Conservation (phyloP, 2,329 filamentous ascomycete species). For the Periglandula ipomoeae region DNA sequence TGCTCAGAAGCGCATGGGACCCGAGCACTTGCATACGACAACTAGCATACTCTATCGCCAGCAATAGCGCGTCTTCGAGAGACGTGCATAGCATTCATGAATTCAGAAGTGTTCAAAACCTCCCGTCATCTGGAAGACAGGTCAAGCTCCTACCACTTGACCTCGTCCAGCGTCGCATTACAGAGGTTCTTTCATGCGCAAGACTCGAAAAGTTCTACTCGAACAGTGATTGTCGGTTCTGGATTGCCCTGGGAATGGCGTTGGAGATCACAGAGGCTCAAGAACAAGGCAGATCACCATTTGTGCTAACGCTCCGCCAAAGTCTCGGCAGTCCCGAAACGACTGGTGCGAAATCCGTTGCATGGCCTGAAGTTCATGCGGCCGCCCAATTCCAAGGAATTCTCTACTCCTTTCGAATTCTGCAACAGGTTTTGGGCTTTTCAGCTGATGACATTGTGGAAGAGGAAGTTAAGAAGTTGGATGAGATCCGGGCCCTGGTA, state of each 20-base stretch:
- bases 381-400: conserved; percentile 50
- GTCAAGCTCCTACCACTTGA: conserved; percentile 11
- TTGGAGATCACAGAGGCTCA: conserved; percentile 21
- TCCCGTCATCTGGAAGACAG: conserved; percentile 19
- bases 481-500: conserved; percentile 14
- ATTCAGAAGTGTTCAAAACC: conserved; percentile 26
- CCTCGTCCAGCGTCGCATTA: conserved; percentile 4
- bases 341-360: conserved; percentile 4
- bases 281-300: conserved; percentile 13
- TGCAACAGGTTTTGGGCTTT: conserved; percentile 27
- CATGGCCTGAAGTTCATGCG: conserved; percentile 54
- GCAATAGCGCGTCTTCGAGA: background rate
- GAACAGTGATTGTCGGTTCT: conserved; percentile 12
- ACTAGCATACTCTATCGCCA: conserved; percentile 42
- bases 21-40: conserved; percentile 39
- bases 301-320: background rate
- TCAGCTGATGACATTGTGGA: background rate
- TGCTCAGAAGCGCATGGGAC: conserved; percentile 48
- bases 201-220: conserved; percentile 6
- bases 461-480: background rate
- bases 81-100: conserved; percentile 20
- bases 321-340: background rate
- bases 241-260: conserved; percentile 13
- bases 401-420: conserved; percentile 50
- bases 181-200: conserved; percentile 12